Evolutionary conservation across 345 rosid genomes (phyloP).

Genomic region (Hibiscus mutabilis): DNA sequence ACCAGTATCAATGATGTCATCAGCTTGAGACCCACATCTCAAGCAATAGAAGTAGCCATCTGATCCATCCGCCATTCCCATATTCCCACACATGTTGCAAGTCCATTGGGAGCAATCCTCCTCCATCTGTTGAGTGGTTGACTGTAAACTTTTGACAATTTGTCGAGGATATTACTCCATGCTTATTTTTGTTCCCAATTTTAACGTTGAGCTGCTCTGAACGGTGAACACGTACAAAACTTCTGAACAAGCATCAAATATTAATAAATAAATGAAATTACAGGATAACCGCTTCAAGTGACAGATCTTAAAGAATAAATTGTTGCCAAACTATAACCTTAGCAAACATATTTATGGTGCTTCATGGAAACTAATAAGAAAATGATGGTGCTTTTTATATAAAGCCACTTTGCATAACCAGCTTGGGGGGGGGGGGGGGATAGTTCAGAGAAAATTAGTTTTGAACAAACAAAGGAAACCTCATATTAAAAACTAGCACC

Average conservation of each 20-base stretch:
- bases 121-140: slow-evolving; percentile 13
- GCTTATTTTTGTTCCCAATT: background rate
- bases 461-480: background rate
- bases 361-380: background rate
- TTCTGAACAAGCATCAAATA: background rate
- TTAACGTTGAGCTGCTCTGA: background rate
- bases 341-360: background rate
- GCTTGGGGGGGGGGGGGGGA: background rate
- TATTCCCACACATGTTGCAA: slow-evolving; percentile 52
- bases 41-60: slow-evolving; percentile 59
- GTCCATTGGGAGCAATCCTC: slow-evolving; percentile 16
- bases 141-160: background rate
- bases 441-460: background rate
- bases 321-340: background rate
- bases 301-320: background rate
- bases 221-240: background rate
- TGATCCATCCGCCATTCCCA: slow-evolving; percentile 31
- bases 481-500: background rate
- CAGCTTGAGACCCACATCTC: slow-evolving; percentile 37
- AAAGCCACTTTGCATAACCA: background rate
- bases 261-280: background rate
- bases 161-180: background rate
- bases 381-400: background rate
- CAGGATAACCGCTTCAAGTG: background rate
- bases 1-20: slow-evolving; percentile 44